Conservation (phyloP, 169 alveolate genomes). For the Plasmodium cynomolgi region DNA sequence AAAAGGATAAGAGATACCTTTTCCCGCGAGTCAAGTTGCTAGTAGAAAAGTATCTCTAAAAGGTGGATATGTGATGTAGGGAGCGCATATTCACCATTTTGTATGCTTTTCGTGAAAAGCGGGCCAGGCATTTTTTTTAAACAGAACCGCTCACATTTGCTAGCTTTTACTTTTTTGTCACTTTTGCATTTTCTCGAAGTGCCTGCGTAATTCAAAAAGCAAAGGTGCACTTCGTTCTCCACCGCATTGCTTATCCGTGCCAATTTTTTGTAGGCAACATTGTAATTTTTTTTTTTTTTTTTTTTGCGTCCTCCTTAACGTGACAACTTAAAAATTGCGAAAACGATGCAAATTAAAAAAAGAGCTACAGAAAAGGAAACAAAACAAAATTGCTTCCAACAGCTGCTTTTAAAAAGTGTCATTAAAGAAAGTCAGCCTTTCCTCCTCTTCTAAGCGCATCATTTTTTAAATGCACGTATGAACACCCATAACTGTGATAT, state of each 20-base stretch:
- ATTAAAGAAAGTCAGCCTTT: background rate
- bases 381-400: background rate
- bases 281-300: background rate
- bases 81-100: background rate
- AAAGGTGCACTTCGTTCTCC: background rate
- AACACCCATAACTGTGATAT: background rate
- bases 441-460: background rate
- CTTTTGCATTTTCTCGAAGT: background rate
- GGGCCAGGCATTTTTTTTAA: background rate
- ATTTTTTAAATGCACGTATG: background rate
- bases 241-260: background rate
- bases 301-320: background rate
- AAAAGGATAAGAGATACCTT: slow-evolving; percentile 22
- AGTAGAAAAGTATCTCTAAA: background rate
- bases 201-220: background rate
- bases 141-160: background rate
- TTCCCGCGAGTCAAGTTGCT: slow-evolving; percentile 16
- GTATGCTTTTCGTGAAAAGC: background rate
- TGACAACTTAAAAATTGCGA: background rate
- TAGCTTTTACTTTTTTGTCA: background rate
- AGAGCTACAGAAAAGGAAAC: background rate
- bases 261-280: background rate
- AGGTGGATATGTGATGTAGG: background rate
- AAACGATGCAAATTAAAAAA: background rate
- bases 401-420: background rate